Base-by-base conservation (phyloP, 2,329 filamentous ascomycete genomes). In the Trichophyton rubrum region DNA sequence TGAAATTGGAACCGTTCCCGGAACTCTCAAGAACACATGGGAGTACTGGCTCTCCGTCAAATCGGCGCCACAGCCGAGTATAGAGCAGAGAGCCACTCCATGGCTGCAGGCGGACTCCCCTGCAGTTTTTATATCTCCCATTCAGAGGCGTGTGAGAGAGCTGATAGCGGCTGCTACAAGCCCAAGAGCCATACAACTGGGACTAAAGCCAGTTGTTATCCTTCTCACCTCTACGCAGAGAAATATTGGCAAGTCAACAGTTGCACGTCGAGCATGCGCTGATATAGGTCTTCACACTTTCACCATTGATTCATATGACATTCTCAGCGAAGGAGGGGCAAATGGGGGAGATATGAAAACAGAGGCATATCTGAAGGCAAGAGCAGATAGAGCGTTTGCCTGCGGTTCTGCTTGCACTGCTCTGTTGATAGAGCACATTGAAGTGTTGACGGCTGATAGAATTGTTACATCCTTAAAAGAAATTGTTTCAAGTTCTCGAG, bases 201-300 rank as follows among this genome's bases (percentile, higher is more conserved):
- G 88, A 49, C 86, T 97, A 75, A 90, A 92, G 1, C 89, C 93
- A 0, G 81, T 96, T 15, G 90, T 91, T 1, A 87, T 99, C 40
- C 80, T 99, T 2, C 78, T 99, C 5, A 88, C 89, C 1, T 97
- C 93, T 1, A 95, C 90, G 1, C 93, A 99, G 73, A 85, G 93
- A 51, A 89, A 89, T 63, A 95, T 97, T 66, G 93, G 93, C 57
- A 99, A 99, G 72, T 80, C 88, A n/a, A 88, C 86, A 2, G 76
- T 90, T 22, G 89, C 89, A 0, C 80, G 79, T 1, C 82, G 84
- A 49, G 90, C 91, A 3, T 95, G 90, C 71, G 82, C 87, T 2
- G 92, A 96, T 68, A 86, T 96, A 64, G 93, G 93, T 2, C 79
- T 97, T 15, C 93, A 99, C 71, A 88, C 85, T 0, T 97, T 96